These are phyloP conservation scores for Candida peoriensis DNA, from an alignment of 805 yeast genomes.

Conservation along the genomic window DNA sequence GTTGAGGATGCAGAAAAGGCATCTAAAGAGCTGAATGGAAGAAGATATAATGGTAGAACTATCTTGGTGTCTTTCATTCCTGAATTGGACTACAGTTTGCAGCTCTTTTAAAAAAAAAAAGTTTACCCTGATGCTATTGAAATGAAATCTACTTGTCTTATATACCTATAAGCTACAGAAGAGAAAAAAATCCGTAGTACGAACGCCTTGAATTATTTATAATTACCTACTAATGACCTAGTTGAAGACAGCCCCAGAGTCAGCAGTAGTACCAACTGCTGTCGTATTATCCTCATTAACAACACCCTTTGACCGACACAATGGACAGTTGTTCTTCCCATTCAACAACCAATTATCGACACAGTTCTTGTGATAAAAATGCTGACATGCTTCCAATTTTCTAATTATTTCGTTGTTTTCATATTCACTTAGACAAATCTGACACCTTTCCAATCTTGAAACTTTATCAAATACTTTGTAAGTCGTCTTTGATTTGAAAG, in stretches of 20 bases:
- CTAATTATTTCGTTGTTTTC: constrained; percentile 43
- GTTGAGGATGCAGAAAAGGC: constrained; percentile 51
- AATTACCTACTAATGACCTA: too few relatives aligned
- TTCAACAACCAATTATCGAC: constrained; percentile 53
- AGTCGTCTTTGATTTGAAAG: constrained; percentile 1
- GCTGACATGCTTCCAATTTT: constrained; percentile 39
- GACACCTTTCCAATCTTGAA: constrained; percentile 27
- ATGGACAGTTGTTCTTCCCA: constrained; percentile 53
- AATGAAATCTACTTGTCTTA: too few relatives aligned
- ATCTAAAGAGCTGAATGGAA: constrained; percentile 53
- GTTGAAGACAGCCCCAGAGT: too few relatives aligned
- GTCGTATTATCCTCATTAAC: not conserved
- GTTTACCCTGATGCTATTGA: too few relatives aligned
- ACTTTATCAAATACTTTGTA: not conserved
- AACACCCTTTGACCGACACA: constrained; percentile 46
- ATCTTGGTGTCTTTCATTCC: constrained; percentile 60
- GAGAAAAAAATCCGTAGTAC: too few relatives aligned
- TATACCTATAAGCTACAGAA: too few relatives aligned
- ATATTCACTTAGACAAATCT: constrained; percentile 49
- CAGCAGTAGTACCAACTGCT: too few relatives aligned
- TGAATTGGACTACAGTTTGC: constrained; percentile 50
- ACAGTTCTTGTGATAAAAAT: constrained; percentile 49
- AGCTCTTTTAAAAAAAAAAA: constrained; percentile 11
- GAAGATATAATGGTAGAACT: constrained; percentile 61
- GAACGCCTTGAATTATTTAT: too few relatives aligned